A percentile compares a stretch with the other conserved stretches of the same genome.
Conservation (phyloP, 352 stramenopile species). For the Phytophthora citricola region DNA sequence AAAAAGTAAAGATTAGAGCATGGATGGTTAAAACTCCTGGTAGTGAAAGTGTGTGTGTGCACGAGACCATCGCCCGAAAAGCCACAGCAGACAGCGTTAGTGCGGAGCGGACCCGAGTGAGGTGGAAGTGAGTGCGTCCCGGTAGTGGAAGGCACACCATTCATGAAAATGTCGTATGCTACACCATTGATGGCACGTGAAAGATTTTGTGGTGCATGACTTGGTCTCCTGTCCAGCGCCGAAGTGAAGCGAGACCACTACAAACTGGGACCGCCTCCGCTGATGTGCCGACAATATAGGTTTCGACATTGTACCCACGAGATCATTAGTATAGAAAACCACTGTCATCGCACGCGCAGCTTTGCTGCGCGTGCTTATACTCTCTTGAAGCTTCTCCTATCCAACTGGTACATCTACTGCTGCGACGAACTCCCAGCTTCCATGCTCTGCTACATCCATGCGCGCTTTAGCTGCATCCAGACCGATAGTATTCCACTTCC, state of each 20-base stretch:
- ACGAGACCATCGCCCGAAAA: no score
- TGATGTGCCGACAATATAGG: background rate
- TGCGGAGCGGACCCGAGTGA: no score
- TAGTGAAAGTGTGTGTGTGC: no score
- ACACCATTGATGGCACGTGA: constrained; percentile 1
- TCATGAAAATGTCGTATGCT: constrained; percentile 18
- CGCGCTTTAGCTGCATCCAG: background rate
- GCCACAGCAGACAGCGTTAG: no score
- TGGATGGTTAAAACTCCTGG: no score
- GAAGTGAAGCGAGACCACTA: constrained; percentile 3
- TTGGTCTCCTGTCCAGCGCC: constrained; percentile 7
- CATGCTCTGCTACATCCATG: background rate
- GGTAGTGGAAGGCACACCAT: background rate
- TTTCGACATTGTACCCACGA: constrained; percentile 12
- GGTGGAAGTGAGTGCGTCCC: no score
- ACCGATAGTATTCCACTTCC: constrained; percentile 1
- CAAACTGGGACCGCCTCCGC: background rate
- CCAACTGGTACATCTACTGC: background rate
- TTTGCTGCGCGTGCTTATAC: background rate
- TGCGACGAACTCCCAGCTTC: constrained; percentile 1
- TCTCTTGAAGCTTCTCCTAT: constrained; percentile 3
- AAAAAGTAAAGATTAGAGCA: no score
- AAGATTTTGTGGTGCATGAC: constrained; percentile 11
- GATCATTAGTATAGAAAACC: constrained; percentile 19
- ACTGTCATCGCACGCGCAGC: background rate